Evolutionary conservation across 257 asterid genomes (phyloP), one percentile per base, ranked within the genome.

Genomic region (Fraxinus cuspidata): DNA sequence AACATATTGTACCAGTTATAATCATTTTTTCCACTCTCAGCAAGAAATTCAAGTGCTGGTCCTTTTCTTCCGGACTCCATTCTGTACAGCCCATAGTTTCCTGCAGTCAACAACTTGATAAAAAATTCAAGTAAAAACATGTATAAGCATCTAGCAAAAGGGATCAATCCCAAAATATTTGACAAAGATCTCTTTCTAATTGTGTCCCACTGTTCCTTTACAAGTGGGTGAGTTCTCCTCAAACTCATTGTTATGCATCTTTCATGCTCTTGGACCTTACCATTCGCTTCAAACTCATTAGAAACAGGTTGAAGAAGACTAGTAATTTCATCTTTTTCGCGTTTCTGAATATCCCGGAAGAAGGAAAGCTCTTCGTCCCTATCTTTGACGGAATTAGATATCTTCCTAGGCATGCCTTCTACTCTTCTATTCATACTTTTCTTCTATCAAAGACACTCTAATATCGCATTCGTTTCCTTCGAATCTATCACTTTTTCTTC

Each of bases 221-320:
- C 51, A 12, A 42, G 51, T 12, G 16, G 51, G 51, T 2, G 18
- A 42, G 51, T 42, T 42, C 16, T 42, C 12, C 51, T 42, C 18
- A 2, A 3, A 42, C 51, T 42, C 51, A 12, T 51, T 1, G n/a
- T 51, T 51, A 51, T 51, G 2, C 51, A 47, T 47, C 21, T 5
- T 47, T 16, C 58, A 47, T 47, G n/a, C 21, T 25, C 15, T 10
- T 63, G 1, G 19, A 2, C 66, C 85, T 75, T 23, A 87, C 95
- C 95, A 70, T 84, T 86, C 38, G 87, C 78, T 74, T 89, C 96
- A 29, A 89, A 89, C 29, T 93, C 97, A 6, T 89, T 87, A 0
- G 97, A 83, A 56, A 86, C 86, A n/a, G 94, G 92, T 49, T 88
- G 91, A 81, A 93, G 94, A 77, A 92, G 95, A 76, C 87, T 86